Evolutionary conservation across 768 basidiomycete genomes (phyloP).

Genomic region (Lyophyllum semitale): DNA sequence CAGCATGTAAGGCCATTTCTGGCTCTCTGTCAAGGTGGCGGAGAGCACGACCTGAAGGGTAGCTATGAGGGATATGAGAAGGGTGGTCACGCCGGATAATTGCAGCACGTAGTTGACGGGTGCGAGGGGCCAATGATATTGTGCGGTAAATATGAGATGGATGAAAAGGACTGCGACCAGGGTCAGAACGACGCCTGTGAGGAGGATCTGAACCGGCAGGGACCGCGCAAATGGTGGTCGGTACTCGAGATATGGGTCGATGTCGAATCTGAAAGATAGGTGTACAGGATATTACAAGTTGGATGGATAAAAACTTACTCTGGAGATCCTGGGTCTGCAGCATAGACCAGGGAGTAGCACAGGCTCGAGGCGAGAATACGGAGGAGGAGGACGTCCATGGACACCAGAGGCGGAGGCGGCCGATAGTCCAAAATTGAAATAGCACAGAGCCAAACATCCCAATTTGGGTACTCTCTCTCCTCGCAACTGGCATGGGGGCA

Average conservation of each 20-base stretch:
- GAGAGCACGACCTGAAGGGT: slow-evolving; percentile 77
- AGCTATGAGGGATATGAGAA: slow-evolving; percentile 76
- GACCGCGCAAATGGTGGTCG: slow-evolving; percentile 85
- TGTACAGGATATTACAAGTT: not conserved
- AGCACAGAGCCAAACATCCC: not conserved
- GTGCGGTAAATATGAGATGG: slow-evolving; percentile 92
- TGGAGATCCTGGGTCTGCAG: slow-evolving; percentile 9
- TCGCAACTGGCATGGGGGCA: no score
- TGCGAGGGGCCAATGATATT: slow-evolving; percentile 95
- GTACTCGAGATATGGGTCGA: slow-evolving; percentile 77
- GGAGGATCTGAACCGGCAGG: slow-evolving; percentile 86
- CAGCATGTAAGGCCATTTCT: slow-evolving; percentile 93
- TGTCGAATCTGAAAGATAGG: slow-evolving; percentile 22
- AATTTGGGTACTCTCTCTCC: slow-evolving; percentile 1
- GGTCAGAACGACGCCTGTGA: slow-evolving; percentile 84
- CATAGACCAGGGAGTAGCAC: slow-evolving; percentile 1
- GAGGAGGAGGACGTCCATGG: not conserved
- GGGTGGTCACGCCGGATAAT: slow-evolving; percentile 76
- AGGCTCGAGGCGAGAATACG: slow-evolving; percentile 4
- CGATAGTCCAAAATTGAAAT: not conserved
- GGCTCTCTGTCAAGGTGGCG: slow-evolving; percentile 59
- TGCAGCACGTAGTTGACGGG: slow-evolving; percentile 92
- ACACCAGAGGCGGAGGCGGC: not conserved
- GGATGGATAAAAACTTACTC: slow-evolving; percentile 11
- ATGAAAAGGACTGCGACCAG: slow-evolving; percentile 84